Conservation (phyloP, 805 yeast genomes). For the Ogataea angusta region DNA sequence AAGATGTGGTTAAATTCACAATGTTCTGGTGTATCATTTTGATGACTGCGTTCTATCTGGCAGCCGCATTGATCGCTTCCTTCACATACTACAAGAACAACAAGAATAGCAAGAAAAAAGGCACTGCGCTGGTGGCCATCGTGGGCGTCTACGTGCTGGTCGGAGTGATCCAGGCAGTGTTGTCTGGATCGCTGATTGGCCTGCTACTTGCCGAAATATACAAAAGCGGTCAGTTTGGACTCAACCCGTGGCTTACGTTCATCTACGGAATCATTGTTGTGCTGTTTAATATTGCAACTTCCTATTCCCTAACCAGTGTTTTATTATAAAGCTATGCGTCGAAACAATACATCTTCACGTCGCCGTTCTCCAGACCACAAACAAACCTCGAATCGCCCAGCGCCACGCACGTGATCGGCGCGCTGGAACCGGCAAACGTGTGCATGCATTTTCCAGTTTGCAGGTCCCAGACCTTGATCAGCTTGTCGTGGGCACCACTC, state of each 20-base stretch:
- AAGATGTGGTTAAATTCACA: slow-evolving; percentile 82
- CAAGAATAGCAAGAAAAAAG: slow-evolving; percentile 8
- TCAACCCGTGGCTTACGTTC: slow-evolving; percentile 96
- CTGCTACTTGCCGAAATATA: slow-evolving; percentile 72
- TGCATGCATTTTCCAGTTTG: slow-evolving; percentile 94
- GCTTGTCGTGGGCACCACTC: slow-evolving; percentile 90
- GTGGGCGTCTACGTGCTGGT: slow-evolving; percentile 44
- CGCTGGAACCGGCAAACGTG: slow-evolving; percentile 73
- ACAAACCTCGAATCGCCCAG: slow-evolving; percentile 87
- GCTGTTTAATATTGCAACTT: slow-evolving; percentile 60
- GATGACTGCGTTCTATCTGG: slow-evolving; percentile 56
- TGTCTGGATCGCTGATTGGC: slow-evolving; percentile 76
- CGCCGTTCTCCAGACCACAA: slow-evolving; percentile 86
- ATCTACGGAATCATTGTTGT: slow-evolving; percentile 71
- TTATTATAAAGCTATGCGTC: slow-evolving; percentile 42
- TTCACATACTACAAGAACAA: slow-evolving; percentile 42
- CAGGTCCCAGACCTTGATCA: slow-evolving; percentile 91
- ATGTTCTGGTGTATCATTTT: slow-evolving; percentile 76
- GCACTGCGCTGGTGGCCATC: slow-evolving; percentile 37
- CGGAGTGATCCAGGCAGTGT: slow-evolving; percentile 63
- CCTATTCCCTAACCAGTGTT: slow-evolving; percentile 57
- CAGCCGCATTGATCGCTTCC: slow-evolving; percentile 63
- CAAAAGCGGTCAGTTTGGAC: slow-evolving; percentile 72
- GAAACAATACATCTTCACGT: slow-evolving; percentile 79
- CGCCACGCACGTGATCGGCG: slow-evolving; percentile 68